These are phyloP conservation scores for Aspergillus quadrilineatus DNA, from an alignment of 2,329 filamentous ascomycete species.

Conservation along the genomic window DNA sequence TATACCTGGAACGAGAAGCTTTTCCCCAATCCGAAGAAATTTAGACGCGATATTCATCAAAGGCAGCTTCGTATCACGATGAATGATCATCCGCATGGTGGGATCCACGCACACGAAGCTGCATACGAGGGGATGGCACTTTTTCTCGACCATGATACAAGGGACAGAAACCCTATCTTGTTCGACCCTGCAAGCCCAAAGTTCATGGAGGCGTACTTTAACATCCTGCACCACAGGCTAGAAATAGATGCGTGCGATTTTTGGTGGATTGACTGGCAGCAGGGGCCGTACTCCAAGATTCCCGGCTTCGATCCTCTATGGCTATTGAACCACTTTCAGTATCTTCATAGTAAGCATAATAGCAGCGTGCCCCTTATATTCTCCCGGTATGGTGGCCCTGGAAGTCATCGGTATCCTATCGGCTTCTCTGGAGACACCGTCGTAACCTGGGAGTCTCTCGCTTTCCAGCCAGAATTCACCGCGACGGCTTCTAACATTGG, in stretches of 20 bases:
- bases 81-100: conserved; percentile 63
- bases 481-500: conserved; percentile 66
- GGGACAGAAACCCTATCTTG: conserved; percentile 50
- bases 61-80: conserved; percentile 56
- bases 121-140: conserved; percentile 56
- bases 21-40: conserved; percentile 57
- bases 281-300: conserved; percentile 56
- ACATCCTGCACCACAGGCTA: conserved; percentile 56
- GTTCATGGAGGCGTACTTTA: conserved; percentile 60
- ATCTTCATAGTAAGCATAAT: conserved; percentile 51
- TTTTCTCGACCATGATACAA: conserved; percentile 53
- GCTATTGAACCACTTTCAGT: conserved; percentile 66
- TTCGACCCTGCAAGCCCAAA: conserved; percentile 57
- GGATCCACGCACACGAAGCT: conserved; percentile 58
- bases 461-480: conserved; percentile 67
- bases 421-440: conserved; percentile 65
- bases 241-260: conserved; percentile 61
- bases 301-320: conserved; percentile 63
- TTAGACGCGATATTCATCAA: conserved; percentile 53
- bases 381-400: conserved; percentile 62
- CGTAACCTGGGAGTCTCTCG: conserved; percentile 59
- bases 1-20: conserved; percentile 62
- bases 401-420: conserved; percentile 63
- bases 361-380: conserved; percentile 54
- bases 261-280: conserved; percentile 70